Conservation (phyloP, 208 protist species). For the Porcisia deanei region DNA sequence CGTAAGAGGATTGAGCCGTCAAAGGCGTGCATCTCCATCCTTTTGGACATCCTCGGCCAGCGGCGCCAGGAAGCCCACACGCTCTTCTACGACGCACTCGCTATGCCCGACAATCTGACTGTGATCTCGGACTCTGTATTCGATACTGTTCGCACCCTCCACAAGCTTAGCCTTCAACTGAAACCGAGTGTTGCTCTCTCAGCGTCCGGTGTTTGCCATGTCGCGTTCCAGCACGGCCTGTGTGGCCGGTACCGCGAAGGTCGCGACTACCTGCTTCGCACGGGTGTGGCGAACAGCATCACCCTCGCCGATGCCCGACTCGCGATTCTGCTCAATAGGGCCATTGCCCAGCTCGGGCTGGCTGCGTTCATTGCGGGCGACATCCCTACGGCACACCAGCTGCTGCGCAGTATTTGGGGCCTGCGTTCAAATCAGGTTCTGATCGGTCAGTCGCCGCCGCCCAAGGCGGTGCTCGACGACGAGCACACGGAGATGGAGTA, state of each 20-base stretch:
- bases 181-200: slow-evolving; percentile 28
- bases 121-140: slow-evolving; percentile 57
- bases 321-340: slow-evolving; percentile 77
- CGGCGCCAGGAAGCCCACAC: slow-evolving; percentile 71
- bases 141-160: slow-evolving; percentile 59
- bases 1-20: slow-evolving; percentile 25
- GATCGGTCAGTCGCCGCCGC: slow-evolving; percentile 60
- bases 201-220: slow-evolving; percentile 43
- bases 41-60: slow-evolving; percentile 68
- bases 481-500: slow-evolving; percentile 59
- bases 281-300: slow-evolving; percentile 44
- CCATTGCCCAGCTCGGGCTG: slow-evolving; percentile 81
- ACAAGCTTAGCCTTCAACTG: slow-evolving; percentile 41
- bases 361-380: slow-evolving; percentile 74
- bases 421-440: slow-evolving; percentile 54
- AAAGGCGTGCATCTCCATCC: slow-evolving; percentile 56
- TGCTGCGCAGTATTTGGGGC: slow-evolving; percentile 66
- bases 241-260: slow-evolving; percentile 72
- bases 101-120: slow-evolving; percentile 24
- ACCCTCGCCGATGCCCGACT: slow-evolving; percentile 27
- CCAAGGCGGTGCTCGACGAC: slow-evolving; percentile 36
- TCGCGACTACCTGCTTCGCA: slow-evolving; percentile 73
- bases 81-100: slow-evolving; percentile 52
- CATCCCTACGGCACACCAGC: slow-evolving; percentile 58
- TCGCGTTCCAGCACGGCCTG: slow-evolving; percentile 83